Base-by-base conservation (phyloP, 106 monocot genomes). In the Cymbidium sinense region DNA sequence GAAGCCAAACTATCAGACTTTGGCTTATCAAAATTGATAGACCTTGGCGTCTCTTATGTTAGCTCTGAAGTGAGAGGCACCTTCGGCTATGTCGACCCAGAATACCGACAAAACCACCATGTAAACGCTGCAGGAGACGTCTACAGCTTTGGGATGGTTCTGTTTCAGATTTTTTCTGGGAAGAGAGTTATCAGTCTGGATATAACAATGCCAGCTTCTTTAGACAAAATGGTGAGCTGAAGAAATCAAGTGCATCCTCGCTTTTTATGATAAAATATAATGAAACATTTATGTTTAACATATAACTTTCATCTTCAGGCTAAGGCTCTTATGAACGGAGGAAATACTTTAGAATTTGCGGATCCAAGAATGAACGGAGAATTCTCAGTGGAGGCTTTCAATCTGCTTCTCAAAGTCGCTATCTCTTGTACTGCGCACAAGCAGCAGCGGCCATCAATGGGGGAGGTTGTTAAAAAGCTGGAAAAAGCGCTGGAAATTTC, bases 1-100 rank as follows among this genome's bases (percentile, higher is more conserved):
- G 89, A 89, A 80, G 86, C 86, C 1, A 89, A 84, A 54, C 75
- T 86, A 41, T 86, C 86, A 12, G 89, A 89, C 43, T 85, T 89
- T 28, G 86, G 89, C n/a, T 77, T 89, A 58, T 86, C 86, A 0
- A 89, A 78, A 79, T 70, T 82, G 4, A 86, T 89, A 34, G 86
- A 86, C 35, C 4, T 74, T 2, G 89, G 84, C 0, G 78, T 78
- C 2, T 89, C 89, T 30, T 70, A 89, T 29, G 80, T 89, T 21
- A 84, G 86, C 82, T 89, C 89, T 11, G 89, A 86, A 82, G 86
- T 86, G 31, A 76, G 86, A 75, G 86, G 84, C 5, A 86, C 86
- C 35, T 86, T 84, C 0, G 89, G 89, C 51, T 84, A 86, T 23
- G 84, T 86, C 9, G 86, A 86, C 74, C 89, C 86, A 6, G 89